Evolutionary conservation across 2,329 filamentous ascomycete species (phyloP), one percentile per base, ranked within the genome.

Genomic region (Aureobasidium sp.): DNA sequence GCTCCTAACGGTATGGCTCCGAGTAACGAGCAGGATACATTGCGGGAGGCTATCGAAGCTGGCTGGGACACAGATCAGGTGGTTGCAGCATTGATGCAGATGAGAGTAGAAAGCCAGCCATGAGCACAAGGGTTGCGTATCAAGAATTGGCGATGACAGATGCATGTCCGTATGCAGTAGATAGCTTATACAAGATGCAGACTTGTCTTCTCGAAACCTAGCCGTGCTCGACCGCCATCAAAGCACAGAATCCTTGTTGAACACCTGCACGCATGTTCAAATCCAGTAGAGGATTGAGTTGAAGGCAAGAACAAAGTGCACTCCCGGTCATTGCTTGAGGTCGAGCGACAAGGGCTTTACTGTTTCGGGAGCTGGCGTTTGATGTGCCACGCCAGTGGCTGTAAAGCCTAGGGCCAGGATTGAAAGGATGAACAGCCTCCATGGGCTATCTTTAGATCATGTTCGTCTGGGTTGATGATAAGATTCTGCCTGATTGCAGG

Each of bases 1-100:
- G 79, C 76, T 34, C 78, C 78, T 1, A 79, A 78, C 47, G 83
- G 79, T 0, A 85, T 86, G 83, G 82, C 83, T 10, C 83, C 83
- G 3, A 78, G 80, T 67, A 84, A 80, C 63, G 83, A 86, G 71
- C 79, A 84, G 67, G 78, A 82, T 59, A 47, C 84, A 13, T 63
- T 86, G 34, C 49, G 75, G 3, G 73, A 71, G 58, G 80, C 72
- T 0, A 66, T 86, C 61, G 60, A 73, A 47, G 72, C 74, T 49
- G 73, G 70, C 0, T 80, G 75, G 77, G 69, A 65, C 13, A 76
- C 66, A 25, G 68, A 72, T 11, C 66, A 72, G 41, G 72, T 81
- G 7, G 64, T 84, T 34, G 53, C 60, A 6, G 65, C 64, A 36
- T 60, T 72, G 25, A 65, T 36, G 60, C 59, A 59, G 39, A 68